Evolutionary conservation across 2,329 filamentous ascomycete species (phyloP).

Genomic region (Monosporascus sp.): DNA sequence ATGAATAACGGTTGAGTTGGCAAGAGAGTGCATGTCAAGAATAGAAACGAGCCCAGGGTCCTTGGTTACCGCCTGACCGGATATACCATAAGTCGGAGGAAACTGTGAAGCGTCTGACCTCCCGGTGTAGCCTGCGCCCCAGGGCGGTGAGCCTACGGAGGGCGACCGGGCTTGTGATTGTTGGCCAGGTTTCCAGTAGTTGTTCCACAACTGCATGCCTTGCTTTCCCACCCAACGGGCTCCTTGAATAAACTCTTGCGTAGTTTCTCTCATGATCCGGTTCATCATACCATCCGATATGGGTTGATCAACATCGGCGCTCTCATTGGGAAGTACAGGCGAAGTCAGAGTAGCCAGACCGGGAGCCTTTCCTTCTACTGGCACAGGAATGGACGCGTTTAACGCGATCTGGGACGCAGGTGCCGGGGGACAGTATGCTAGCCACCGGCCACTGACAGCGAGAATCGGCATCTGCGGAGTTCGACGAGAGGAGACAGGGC

Average conservation of each 20-base stretch:
- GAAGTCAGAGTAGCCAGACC: slow-evolving; percentile 57
- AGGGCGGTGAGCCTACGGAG: slow-evolving; percentile 38
- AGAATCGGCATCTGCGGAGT: slow-evolving; percentile 58
- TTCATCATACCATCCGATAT: slow-evolving; percentile 67
- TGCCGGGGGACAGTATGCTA: slow-evolving; percentile 71
- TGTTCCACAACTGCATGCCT: slow-evolving; percentile 71
- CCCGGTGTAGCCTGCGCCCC: slow-evolving; percentile 39
- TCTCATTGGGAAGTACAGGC: slow-evolving; percentile 62
- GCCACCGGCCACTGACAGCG: slow-evolving; percentile 66
- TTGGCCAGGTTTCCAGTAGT: slow-evolving; percentile 64
- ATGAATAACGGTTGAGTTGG: slow-evolving; percentile 46
- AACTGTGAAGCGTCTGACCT: slow-evolving; percentile 53
- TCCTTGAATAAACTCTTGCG: slow-evolving; percentile 70
- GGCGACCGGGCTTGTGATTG: slow-evolving; percentile 41
- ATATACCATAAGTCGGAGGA: slow-evolving; percentile 67
- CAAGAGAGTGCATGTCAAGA: slow-evolving; percentile 61
- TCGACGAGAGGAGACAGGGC: slow-evolving; percentile 33
- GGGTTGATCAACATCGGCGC: slow-evolving; percentile 66
- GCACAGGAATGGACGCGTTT: slow-evolving; percentile 58
- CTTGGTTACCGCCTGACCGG: slow-evolving; percentile 50
- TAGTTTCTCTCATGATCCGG: slow-evolving; percentile 72
- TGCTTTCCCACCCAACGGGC: slow-evolving; percentile 75
- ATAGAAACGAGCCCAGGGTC: slow-evolving; percentile 73
- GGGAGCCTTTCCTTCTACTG: slow-evolving; percentile 49
- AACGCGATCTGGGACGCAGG: slow-evolving; percentile 66